These are phyloP conservation scores for Hymenoscyphus albidus DNA, from an alignment of 2,329 filamentous ascomycete species.

Conservation along the genomic window DNA sequence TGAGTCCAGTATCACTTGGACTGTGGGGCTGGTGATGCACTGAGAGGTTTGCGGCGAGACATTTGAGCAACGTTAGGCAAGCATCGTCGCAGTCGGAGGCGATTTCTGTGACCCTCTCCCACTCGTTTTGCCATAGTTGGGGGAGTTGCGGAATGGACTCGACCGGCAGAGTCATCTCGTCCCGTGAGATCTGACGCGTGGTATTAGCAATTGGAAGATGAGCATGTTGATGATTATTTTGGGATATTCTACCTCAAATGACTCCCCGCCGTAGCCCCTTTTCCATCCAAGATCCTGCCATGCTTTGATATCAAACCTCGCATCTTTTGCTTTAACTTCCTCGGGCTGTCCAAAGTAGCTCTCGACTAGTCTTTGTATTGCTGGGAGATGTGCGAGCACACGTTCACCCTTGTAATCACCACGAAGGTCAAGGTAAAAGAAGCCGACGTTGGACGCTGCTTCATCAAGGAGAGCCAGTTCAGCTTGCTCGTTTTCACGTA, in stretches of 20 bases:
- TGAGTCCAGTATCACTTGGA: constrained; percentile 27
- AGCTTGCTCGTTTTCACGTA: constrained; percentile 17
- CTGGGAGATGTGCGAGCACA: constrained; percentile 17
- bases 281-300: constrained; percentile 23
- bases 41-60: constrained; percentile 18
- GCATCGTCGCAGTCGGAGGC: constrained; percentile 20
- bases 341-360: constrained; percentile 20
- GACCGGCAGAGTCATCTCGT: constrained; percentile 14
- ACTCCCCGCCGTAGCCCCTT: constrained; percentile 16
- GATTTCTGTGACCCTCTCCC: constrained; percentile 19
- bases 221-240: neutral
- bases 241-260: constrained; percentile 19
- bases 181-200: constrained; percentile 19
- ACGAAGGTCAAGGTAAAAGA: constrained; percentile 23
- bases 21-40: constrained; percentile 21
- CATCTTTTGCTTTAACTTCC: constrained; percentile 19
- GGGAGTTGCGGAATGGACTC: constrained; percentile 12
- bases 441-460: constrained; percentile 16
- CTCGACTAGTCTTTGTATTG: constrained; percentile 15
- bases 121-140: constrained; percentile 15
- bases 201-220: constrained; percentile 8
- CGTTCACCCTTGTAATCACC: constrained; percentile 17
- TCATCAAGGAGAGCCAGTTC: constrained; percentile 17
- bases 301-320: constrained; percentile 21
- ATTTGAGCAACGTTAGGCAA: constrained; percentile 19